A percentile compares a stretch with the other conserved stretches of the same genome.
Conservation (phyloP, 768 basidiomycete species). For the Lactarius hengduanensis region DNA sequence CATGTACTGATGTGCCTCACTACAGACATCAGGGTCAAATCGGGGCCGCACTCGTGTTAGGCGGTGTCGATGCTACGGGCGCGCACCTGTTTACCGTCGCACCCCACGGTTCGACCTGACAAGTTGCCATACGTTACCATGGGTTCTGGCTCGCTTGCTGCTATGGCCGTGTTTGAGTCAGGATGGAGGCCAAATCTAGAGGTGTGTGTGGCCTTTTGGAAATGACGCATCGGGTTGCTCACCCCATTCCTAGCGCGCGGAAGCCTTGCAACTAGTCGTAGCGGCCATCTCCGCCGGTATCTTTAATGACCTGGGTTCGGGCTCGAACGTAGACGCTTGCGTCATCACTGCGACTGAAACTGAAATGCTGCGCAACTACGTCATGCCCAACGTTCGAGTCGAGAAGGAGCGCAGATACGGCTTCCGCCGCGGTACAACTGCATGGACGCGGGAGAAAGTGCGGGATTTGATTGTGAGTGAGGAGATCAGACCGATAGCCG, state of each 20-base stretch:
- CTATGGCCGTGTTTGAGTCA: slow-evolving; percentile 97
- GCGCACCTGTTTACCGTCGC: slow-evolving; percentile 94
- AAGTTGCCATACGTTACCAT: slow-evolving; percentile 99
- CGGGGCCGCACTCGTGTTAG: slow-evolving; percentile 94
- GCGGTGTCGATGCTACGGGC: slow-evolving; percentile 93
- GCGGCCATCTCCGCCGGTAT: slow-evolving; percentile 92
- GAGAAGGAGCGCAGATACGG: slow-evolving; percentile 65
- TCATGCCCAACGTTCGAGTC: slow-evolving; percentile 85
- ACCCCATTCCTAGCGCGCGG: slow-evolving; percentile 55
- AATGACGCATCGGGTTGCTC: slow-evolving; percentile 15
- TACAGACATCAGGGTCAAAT: slow-evolving; percentile 87
- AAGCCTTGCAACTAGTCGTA: slow-evolving; percentile 80
- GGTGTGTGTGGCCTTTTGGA: slow-evolving; percentile 46
- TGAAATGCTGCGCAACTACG: slow-evolving; percentile 92
- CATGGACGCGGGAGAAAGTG: slow-evolving; percentile 80
- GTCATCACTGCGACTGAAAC: slow-evolving; percentile 85
- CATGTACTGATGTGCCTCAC: not conserved
- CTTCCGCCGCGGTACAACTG: slow-evolving; percentile 87
- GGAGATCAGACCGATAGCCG: slow-evolving; percentile 49
- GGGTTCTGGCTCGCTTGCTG: slow-evolving; percentile 95
- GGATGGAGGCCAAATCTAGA: slow-evolving; percentile 80
- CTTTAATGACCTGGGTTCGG: slow-evolving; percentile 98
- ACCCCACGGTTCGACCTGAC: slow-evolving; percentile 97
- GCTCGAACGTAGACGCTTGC: slow-evolving; percentile 97
- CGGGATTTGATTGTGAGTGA: slow-evolving; percentile 71